phyloP scores from a whole-genome alignment of 106 monocot species.

The Iris macrosiphon region DNA sequence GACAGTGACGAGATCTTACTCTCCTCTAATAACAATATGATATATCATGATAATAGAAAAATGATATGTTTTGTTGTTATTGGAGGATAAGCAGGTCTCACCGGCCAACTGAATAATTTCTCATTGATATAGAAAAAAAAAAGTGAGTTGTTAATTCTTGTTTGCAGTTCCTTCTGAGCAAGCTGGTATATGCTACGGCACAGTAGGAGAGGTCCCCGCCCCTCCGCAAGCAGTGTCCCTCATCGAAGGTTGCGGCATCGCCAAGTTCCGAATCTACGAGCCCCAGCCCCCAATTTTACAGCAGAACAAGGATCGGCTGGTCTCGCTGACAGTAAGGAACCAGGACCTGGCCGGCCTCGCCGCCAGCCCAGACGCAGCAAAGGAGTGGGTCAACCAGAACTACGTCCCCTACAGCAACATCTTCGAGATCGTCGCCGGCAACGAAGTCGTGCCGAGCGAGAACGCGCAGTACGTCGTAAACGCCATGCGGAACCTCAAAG shows the following conservation, averaged over 20 bases:
- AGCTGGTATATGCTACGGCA: slow-evolving; percentile 3
- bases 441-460: not conserved
- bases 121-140: too few species aligned
- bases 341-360: not conserved
- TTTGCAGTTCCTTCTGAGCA: not conserved
- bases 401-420: not conserved
- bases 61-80: too few species aligned
- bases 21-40: too few species aligned
- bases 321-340: not conserved
- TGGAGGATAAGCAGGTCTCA: too few species aligned
- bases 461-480: not conserved
- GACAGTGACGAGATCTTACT: too few species aligned
- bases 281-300: not conserved
- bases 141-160: not conserved
- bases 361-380: not conserved
- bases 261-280: not conserved
- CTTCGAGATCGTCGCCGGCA: not conserved
- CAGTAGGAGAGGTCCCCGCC: not conserved
- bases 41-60: too few species aligned
- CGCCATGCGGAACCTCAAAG: not conserved
- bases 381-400: not conserved
- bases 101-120: too few species aligned
- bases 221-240: not conserved
- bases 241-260: slow-evolving; percentile 4
- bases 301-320: not conserved